Base-by-base conservation (phyloP, 2,329 filamentous ascomycete genomes). In the Cladophialophora yegresii region DNA sequence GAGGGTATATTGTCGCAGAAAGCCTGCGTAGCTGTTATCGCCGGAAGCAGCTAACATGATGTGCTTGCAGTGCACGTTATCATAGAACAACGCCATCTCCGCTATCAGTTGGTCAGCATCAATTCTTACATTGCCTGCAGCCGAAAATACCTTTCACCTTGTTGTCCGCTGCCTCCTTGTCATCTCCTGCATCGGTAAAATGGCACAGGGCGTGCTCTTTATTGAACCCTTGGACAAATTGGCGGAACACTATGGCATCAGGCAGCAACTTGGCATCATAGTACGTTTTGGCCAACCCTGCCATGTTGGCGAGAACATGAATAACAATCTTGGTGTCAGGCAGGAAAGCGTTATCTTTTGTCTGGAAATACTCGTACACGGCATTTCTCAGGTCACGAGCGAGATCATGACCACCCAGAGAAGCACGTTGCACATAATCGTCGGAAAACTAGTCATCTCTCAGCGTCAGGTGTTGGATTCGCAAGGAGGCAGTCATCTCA, bases 161-260 rank as follows among this genome's bases (percentile, higher is more conserved):
- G 40, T 75, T 73, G 68, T 80, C 78, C 1, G 77, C 71, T 54
- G 78, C 80, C 63, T 80, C 78, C 61, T 80, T 80, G 9, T 77
- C 77, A 61, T 76, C 73, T 5, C 78, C 79, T 9, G 76, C 78
- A 70, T 80, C 77, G 26, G 79, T 72, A 61, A 76, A 78, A 45
- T 80, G 77, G 65, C 75, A 78, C 22, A 76, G 60, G 1, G 71
- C 58, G 54, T 75, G 67, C 23, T 72, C 75, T 68, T 76, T 78
- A 58, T 80, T 80, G 71, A 80, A 79, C 0, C 77, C 79, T 20
- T 75, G 76, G 13, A 79, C 73, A 63, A 80, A 81, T 1, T 72
- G 68, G 23, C 69, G 62, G 45, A 80, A 68, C 0, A 67, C 65
- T 6, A 67, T 65, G 3, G 68, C 53, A 9, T 72, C 63, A 9